Evolutionary conservation across 2,329 filamentous ascomycete genomes (phyloP), one percentile per base, ranked within the genome.

Genomic region (Aspergillus versicolor): DNA sequence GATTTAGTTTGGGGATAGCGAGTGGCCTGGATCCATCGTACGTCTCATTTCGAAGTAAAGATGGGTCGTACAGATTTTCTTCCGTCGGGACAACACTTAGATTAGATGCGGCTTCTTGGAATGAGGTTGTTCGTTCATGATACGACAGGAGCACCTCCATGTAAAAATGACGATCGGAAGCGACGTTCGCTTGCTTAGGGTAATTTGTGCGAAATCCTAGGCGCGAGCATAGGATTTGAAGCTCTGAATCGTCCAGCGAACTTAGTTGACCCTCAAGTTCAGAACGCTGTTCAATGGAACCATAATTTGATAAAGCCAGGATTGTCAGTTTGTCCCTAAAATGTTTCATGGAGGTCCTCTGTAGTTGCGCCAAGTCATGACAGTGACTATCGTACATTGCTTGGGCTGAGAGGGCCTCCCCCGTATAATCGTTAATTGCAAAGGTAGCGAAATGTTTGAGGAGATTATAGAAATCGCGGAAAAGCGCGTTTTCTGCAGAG

Each of bases 261-360:
- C 86, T 84, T 5, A 99, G 77, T 62, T 97, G 88, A 22, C 84
- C 82, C 68, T 89, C 84, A 15, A 99, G 81, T 64, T 97, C 94
- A 5, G 84, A 80, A 43, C 91, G 83, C 68, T 90, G 88, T 62
- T 92, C 88, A 61, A 99, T 89, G 4, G 91, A 89, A 2, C 88
- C 92, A 70, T 95, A 95, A 70, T 99, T 97, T 17, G 94, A 94
- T 40, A 99, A 77, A 1, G 93, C 91, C 58, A 99, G 78, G 40
- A 99, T 88, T n/a, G 88, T 92, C 38, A 99, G 78, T 74, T 97
- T 96, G 6, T 92, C 86, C 66, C 90, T 92, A 75, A 96, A 97
- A 66, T 91, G 81, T 67, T 88, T 92, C 66, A 96, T 81, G 21
- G 88, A 85, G 46, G 86, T 84, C 58, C 91, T 79, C 73, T 99